Base-by-base conservation (phyloP, 2,329 filamentous ascomycete species). In the Penicillium concentricum region DNA sequence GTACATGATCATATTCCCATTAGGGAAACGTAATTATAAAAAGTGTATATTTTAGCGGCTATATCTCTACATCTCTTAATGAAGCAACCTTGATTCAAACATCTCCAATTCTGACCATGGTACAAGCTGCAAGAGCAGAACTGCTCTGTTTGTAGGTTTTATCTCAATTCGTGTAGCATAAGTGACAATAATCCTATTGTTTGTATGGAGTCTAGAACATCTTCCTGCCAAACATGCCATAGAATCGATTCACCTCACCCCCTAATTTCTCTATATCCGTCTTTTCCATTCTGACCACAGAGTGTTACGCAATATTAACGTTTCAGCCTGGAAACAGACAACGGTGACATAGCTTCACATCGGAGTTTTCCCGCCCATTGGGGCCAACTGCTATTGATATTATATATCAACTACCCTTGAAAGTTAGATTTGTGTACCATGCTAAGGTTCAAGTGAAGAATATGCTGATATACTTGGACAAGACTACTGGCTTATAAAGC, bases 1-100 rank as follows among this genome's bases (percentile, higher is more conserved):
- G 48, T 56, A 52, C 16, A 41, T 41, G 39, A 18, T 52, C 39
- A 26, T 32, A 22, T 52, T 45, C 28, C 48, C n/a, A 35, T 18
- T 52, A 41, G 41, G 41, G 41, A 52, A 32, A 32, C 26, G n/a
- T 52, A 51, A 56, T 51, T 32, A 34, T 35, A 2, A 54, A 47
- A 35, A 42, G 20, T 54, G 12, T 13, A 42, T 16, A 28, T 49
- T 54, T 35, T 49, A 54, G 51, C 51, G 37, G 16, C 15, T 41
- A 34, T 24, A 3, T 35, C 26, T 46, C 8, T 48, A 28, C 37
- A 42, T 51, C 2, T 42, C 8, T 47, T 9, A 49, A 48, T 37
- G 24, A 30, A 49, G 8, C 20, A 16, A 24, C 4, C 2, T 30
- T 49, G 24, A 10, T 28, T 28, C 41, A 8, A 28, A 28, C 5